phyloP scores from a whole-genome alignment of 2,329 filamentous ascomycete genomes.

The Ascochyta fabae region DNA sequence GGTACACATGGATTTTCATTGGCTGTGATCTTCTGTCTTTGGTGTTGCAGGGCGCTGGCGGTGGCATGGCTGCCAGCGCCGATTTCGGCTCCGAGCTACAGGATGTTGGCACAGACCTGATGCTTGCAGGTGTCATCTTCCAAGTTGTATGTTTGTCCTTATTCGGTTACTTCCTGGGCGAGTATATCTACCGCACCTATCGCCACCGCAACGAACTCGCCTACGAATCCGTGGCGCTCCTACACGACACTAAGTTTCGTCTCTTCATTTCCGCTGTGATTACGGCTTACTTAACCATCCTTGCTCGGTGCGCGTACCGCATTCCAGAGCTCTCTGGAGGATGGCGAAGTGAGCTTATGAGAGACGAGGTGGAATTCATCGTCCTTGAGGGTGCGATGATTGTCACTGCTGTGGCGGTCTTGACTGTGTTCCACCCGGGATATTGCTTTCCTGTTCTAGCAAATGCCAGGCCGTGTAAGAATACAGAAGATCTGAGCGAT shows the following conservation, averaged over 20 bases:
- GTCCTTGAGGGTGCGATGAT: constrained; percentile 60
- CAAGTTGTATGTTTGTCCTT: constrained; percentile 61
- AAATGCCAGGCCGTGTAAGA: background rate
- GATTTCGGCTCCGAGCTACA: constrained; percentile 41
- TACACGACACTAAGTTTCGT: constrained; percentile 22
- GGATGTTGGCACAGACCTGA: constrained; percentile 59
- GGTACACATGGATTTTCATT: constrained; percentile 66
- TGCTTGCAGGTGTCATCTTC: constrained; percentile 62
- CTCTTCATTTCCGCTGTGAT: constrained; percentile 39
- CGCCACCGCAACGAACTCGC: constrained; percentile 23
- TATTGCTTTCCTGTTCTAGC: constrained; percentile 32
- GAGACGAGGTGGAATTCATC: constrained; percentile 56
- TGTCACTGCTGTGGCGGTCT: constrained; percentile 48
- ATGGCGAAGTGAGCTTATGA: constrained; percentile 53
- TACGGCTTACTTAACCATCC: constrained; percentile 52
- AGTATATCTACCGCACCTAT: constrained; percentile 40
- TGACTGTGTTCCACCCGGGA: constrained; percentile 56
- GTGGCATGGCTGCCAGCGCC: constrained; percentile 61
- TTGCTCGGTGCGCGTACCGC: constrained; percentile 55
- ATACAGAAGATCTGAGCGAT: too few species aligned
- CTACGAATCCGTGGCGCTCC: constrained; percentile 17
- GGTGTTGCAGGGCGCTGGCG: constrained; percentile 62
- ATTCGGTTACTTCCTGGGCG: constrained; percentile 52
- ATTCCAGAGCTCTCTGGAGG: constrained; percentile 55
- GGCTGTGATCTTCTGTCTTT: constrained; percentile 63